Evolutionary conservation across 192 early-diverging fungal species (phyloP).

Genomic region (Umbelopsis sp.): DNA sequence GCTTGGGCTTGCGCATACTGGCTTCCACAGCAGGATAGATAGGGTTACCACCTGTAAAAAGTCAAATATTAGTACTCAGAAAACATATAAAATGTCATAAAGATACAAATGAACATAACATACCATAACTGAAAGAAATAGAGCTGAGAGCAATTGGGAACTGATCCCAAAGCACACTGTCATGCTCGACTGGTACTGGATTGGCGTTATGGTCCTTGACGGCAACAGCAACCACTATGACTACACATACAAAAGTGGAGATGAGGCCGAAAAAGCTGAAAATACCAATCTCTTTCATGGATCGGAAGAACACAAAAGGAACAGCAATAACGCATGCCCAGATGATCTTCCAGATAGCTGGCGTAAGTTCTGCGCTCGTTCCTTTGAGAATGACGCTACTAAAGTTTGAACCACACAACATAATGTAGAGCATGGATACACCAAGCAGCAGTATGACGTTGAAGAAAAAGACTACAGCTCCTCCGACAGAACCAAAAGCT

Average conservation of each 20-base stretch:
- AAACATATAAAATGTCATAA: background rate
- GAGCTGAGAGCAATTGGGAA: conserved; percentile 78
- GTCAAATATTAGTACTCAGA: background rate
- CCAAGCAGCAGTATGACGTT: conserved; percentile 70
- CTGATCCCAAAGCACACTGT: conserved; percentile 62
- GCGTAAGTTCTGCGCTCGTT: conserved; percentile 40
- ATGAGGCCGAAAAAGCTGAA: conserved; percentile 77
- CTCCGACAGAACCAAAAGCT: conserved; percentile 72
- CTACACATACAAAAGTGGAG: conserved; percentile 71
- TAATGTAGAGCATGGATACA: conserved; percentile 70
- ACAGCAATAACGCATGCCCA: conserved; percentile 61
- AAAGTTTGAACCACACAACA: conserved; percentile 76
- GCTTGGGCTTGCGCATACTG: conserved; percentile 70
- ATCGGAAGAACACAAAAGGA: conserved; percentile 76
- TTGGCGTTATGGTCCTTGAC: conserved; percentile 42
- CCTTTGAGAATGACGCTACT: conserved; percentile 54
- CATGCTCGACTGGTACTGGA: conserved; percentile 43
- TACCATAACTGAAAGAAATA: conserved; percentile 77
- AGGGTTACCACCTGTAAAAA: conserved; percentile 61
- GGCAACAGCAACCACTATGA: conserved; percentile 68
- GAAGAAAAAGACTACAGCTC: conserved; percentile 65
- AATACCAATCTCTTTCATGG: conserved; percentile 79
- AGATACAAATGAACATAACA: background rate
- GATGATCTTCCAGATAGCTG: conserved; percentile 67
- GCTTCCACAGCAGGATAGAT: conserved; percentile 85